Conservation (phyloP, 2,329 filamentous ascomycete species). For the Salinomyces thailandicus region DNA sequence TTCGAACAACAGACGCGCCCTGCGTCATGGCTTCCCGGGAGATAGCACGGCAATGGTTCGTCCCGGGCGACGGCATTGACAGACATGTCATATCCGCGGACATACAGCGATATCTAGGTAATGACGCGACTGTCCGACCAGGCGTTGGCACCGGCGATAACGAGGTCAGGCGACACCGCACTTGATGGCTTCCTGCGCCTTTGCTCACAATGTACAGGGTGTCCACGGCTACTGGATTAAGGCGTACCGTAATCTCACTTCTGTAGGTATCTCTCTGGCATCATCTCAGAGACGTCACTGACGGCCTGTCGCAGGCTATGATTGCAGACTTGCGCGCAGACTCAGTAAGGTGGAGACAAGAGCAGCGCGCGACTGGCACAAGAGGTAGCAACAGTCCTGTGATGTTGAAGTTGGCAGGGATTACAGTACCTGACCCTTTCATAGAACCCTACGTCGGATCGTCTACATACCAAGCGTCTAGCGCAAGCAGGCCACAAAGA, state of each 20-base stretch:
- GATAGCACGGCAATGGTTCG: conserved; percentile 38
- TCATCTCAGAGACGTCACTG: conserved; percentile 2
- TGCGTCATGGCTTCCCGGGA: conserved; percentile 16
- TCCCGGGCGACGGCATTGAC: conserved; percentile 40
- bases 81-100: conserved; percentile 43
- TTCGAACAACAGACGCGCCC: too few species aligned
- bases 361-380: conserved; percentile 27
- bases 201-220: conserved; percentile 25
- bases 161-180: conserved; percentile 27
- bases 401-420: conserved; percentile 31
- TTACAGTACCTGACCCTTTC: conserved; percentile 28
- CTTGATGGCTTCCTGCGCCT: conserved; percentile 7
- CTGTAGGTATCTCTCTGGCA: conserved; percentile 27
- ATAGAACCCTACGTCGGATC: conserved; percentile 22
- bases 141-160: conserved; percentile 36
- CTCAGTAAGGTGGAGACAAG: conserved; percentile 36
- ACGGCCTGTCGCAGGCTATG: conserved; percentile 33
- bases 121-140: conserved; percentile 41
- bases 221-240: conserved; percentile 42
- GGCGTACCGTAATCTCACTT: conserved; percentile 41
- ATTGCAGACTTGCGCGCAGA: conserved; percentile 40
- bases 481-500: conserved; percentile 31
- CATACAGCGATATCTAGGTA: conserved; percentile 42
- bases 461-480: conserved; percentile 35
- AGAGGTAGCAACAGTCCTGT: conserved; percentile 38